phyloP scores from a whole-genome alignment of 208 protist genomes.

The Acanthamoeba triangularis region DNA sequence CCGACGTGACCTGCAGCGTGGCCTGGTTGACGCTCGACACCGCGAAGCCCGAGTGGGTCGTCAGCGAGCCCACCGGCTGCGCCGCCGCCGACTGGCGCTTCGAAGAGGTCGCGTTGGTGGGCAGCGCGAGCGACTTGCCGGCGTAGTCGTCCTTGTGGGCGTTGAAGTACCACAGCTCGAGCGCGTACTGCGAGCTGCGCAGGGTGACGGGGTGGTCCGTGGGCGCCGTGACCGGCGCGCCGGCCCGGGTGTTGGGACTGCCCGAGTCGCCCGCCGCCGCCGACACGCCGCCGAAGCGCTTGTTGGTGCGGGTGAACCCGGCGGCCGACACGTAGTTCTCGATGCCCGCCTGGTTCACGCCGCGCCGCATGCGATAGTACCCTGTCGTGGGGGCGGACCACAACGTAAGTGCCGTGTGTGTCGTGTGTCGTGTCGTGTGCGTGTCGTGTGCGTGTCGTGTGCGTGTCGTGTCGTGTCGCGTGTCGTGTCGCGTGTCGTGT shows the following conservation, averaged over 20 bases:
- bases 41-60: background rate
- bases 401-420: background rate
- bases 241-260: background rate
- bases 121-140: background rate
- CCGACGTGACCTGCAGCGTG: background rate
- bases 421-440: too few species aligned
- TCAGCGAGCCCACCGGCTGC: constrained; percentile 14
- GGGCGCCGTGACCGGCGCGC: background rate
- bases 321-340: background rate
- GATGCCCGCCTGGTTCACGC: background rate
- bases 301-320: constrained; percentile 8
- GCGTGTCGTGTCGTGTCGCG: too few species aligned
- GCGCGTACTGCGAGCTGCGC: background rate
- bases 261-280: background rate
- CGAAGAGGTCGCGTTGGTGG: background rate
- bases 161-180: background rate
- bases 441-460: too few species aligned
- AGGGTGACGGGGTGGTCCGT: background rate
- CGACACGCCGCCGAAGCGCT: background rate
- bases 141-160: background rate
- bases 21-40: constrained; percentile 14
- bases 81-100: background rate
- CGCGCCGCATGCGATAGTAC: background rate
- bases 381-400: background rate
- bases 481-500: too few species aligned